Conservation (phyloP, 1,284 basidiomycete species). For the Cryptococcus sp. region DNA sequence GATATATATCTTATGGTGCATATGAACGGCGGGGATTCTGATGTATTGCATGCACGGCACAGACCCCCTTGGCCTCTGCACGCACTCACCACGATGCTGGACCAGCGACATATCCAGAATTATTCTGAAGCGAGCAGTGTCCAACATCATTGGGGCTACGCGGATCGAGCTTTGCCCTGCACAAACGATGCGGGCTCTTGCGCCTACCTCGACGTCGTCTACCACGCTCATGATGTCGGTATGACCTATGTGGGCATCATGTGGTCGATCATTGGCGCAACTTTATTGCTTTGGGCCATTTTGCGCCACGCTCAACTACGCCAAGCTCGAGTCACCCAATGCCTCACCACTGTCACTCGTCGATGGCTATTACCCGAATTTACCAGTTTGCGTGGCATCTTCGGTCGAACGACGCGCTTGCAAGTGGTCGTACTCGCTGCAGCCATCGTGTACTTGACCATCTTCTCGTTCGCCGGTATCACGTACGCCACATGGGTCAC, state of each 20-base stretch:
- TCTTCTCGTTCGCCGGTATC: slow-evolving; percentile 39
- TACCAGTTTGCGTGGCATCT: slow-evolving; percentile 20
- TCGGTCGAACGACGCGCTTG: slow-evolving; percentile 33
- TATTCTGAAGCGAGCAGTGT: slow-evolving; percentile 18
- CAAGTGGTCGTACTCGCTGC: slow-evolving; percentile 31
- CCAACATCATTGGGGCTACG: slow-evolving; percentile 42
- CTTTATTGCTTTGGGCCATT: slow-evolving; percentile 27
- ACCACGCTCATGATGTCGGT: slow-evolving; percentile 33
- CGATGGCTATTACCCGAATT: slow-evolving; percentile 22
- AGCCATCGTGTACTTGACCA: slow-evolving; percentile 26
- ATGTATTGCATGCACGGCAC: background rate
- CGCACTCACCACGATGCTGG: slow-evolving; percentile 9
- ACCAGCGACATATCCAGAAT: slow-evolving; percentile 36
- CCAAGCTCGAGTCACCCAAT: slow-evolving; percentile 5
- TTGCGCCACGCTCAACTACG: slow-evolving; percentile 2
- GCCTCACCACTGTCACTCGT: slow-evolving; percentile 11
- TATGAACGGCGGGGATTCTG: background rate
- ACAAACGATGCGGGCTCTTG: slow-evolving; percentile 39
- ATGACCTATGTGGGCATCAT: slow-evolving; percentile 38
- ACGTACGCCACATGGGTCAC: slow-evolving; percentile 35
- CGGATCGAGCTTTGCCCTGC: slow-evolving; percentile 34
- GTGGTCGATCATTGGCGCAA: slow-evolving; percentile 27
- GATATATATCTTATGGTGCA: no score
- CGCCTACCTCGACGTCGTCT: slow-evolving; percentile 41
- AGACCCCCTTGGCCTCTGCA: background rate